phyloP scores from a whole-genome alignment of 2,329 filamentous ascomycete genomes.

The Penicillium sclerotigenum region DNA sequence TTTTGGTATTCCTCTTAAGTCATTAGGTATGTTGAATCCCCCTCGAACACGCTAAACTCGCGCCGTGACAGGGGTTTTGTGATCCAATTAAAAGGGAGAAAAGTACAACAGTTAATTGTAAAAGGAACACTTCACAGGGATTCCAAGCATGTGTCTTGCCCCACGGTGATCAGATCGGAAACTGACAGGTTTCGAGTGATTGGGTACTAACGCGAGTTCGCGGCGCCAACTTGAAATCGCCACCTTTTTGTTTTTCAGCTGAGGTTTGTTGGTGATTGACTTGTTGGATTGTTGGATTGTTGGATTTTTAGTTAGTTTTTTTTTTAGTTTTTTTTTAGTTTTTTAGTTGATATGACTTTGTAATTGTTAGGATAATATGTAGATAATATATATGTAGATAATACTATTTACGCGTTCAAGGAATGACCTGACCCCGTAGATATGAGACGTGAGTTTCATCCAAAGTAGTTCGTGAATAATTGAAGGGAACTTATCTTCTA shows the following conservation, averaged over 20 bases:
- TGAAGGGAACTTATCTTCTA: no score
- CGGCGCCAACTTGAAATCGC: constrained; percentile 15
- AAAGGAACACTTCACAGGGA: constrained; percentile 3
- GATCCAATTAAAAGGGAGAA: constrained; percentile 2
- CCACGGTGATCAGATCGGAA: constrained; percentile 6
- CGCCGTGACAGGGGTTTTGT: constrained; percentile 21
- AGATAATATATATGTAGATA: not conserved
- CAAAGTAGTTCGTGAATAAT: constrained; percentile 2
- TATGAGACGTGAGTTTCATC: constrained; percentile 25
- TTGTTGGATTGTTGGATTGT: not conserved
- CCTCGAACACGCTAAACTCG: constrained; percentile 18
- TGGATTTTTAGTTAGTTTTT: not conserved
- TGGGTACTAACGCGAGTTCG: constrained; percentile 4
- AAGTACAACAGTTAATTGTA: no score
- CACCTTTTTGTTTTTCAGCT: not conserved
- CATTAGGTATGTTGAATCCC: constrained; percentile 8
- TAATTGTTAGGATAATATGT: no score
- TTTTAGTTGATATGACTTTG: no score
- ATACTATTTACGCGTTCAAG: not conserved
- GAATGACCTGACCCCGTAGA: constrained; percentile 11
- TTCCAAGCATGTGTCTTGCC: not conserved
- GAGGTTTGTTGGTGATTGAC: not conserved
- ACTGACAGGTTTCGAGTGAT: constrained; percentile 12
- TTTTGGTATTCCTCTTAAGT: not conserved
- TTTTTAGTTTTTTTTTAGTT: no score